A percentile compares a stretch with the other conserved stretches of the same genome.
These are phyloP conservation scores for Penicillium sp. DNA, from an alignment of 2,329 filamentous ascomycete species.

Conservation along the genomic window DNA sequence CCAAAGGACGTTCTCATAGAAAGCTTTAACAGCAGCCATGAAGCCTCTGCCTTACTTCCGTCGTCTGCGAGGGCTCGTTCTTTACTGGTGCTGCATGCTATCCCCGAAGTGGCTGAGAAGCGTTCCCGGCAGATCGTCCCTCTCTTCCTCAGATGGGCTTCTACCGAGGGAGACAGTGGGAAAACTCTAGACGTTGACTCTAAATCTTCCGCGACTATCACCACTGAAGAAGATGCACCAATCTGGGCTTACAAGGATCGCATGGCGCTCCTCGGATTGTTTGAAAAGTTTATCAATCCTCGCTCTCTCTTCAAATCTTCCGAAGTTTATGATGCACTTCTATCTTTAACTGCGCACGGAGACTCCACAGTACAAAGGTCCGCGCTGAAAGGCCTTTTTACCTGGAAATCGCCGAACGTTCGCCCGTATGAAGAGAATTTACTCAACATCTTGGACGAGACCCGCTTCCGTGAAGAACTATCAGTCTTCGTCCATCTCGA, in stretches of 20 bases:
- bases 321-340: conserved; percentile 70
- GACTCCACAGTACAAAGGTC: conserved; percentile 85
- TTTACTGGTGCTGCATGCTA: conserved; percentile 68
- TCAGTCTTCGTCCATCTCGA: conserved; percentile 78
- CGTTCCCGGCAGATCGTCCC: conserved; percentile 81
- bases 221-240: conserved; percentile 20
- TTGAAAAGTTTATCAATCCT: conserved; percentile 82
- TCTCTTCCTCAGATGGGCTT: conserved; percentile 77
- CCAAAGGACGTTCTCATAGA: conserved; percentile 57
- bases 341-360: conserved; percentile 77
- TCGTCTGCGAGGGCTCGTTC: conserved; percentile 67
- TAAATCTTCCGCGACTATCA: conserved; percentile 23
- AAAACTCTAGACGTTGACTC: conserved; percentile 19
- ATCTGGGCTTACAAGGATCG: conserved; percentile 62
- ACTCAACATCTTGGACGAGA: conserved; percentile 82
- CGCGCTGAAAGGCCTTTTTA: conserved; percentile 76
- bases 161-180: conserved; percentile 45
- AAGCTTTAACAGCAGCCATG: conserved; percentile 63
- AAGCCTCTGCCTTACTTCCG: conserved; percentile 26
- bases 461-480: conserved; percentile 90
- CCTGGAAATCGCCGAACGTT: conserved; percentile 80
- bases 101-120: conserved; percentile 78
- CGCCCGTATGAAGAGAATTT: conserved; percentile 79
- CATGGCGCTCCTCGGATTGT: conserved; percentile 74
- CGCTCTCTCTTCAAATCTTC: conserved; percentile 73